These are phyloP conservation scores for Actinomucor elegans DNA, from an alignment of 371 early-diverging fungal species.

Conservation along the genomic window DNA sequence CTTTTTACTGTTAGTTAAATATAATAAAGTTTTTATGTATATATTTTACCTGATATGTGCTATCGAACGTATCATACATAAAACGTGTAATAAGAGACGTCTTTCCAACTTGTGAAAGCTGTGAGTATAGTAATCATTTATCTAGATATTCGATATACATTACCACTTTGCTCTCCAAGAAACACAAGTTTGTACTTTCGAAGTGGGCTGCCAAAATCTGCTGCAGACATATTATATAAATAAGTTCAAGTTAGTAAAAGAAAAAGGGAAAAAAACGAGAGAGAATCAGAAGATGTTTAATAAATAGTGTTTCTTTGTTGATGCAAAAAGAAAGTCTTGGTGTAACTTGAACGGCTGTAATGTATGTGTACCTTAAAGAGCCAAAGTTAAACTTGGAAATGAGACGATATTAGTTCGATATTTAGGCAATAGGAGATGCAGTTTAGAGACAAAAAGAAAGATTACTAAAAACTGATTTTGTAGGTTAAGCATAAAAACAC, in stretches of 20 bases:
- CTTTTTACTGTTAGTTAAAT: constrained; percentile 31
- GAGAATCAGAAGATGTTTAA: not conserved
- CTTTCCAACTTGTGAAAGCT: constrained; percentile 80
- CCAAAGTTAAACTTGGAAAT: no score
- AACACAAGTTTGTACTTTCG: constrained; percentile 89
- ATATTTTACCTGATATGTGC: constrained; percentile 79
- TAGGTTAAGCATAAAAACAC: not conserved
- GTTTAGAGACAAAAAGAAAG: no score
- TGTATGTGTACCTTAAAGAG: not conserved
- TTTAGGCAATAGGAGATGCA: no score
- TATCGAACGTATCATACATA: constrained; percentile 98
- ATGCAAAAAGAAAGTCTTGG: not conserved
- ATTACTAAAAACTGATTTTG: not conserved
- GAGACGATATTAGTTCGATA: no score
- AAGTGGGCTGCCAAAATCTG: constrained; percentile 58
- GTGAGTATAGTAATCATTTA: not conserved
- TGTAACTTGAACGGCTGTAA: not conserved
- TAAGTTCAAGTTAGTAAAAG: not conserved
- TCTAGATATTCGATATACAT: constrained; percentile 4
- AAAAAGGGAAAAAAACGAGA: not conserved
- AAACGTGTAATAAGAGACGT: constrained; percentile 97
- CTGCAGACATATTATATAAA: constrained; percentile 12
- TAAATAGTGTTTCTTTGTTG: not conserved
- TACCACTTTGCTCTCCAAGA: constrained; percentile 94
- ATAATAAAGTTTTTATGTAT: not conserved